Conservation (phyloP, 768 basidiomycete genomes). For the Antrodiella citrinella region DNA sequence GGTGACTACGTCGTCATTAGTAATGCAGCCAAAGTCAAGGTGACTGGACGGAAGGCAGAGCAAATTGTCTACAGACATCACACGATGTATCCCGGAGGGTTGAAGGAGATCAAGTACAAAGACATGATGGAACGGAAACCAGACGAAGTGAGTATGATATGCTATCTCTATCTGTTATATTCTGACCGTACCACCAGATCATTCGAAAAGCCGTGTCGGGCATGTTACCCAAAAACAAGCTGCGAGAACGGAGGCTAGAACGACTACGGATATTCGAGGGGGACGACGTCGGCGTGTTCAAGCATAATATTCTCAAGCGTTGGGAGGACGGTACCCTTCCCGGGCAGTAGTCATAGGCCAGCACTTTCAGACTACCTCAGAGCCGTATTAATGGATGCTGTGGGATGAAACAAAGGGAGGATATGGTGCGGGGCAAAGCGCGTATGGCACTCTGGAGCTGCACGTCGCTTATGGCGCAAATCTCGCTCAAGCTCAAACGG, state of each 20-base stretch:
- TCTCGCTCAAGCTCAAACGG: too few relatives aligned
- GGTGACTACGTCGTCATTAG: constrained; percentile 98
- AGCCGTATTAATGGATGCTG: not conserved
- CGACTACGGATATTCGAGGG: constrained; percentile 85
- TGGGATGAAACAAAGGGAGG: too few relatives aligned
- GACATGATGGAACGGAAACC: constrained; percentile 81
- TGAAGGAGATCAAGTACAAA: constrained; percentile 85
- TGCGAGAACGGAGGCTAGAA: constrained; percentile 81
- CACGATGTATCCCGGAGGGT: constrained; percentile 86
- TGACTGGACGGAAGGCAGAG: constrained; percentile 84
- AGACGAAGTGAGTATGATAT: constrained; percentile 63
- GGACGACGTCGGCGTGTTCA: constrained; percentile 67
- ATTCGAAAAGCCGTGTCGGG: constrained; percentile 94
- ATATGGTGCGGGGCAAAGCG: too few relatives aligned
- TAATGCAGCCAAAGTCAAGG: constrained; percentile 73
- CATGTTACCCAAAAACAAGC: constrained; percentile 98
- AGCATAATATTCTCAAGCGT: constrained; percentile 68
- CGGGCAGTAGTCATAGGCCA: constrained; percentile 8
- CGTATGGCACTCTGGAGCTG: too few relatives aligned
- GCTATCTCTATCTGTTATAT: constrained; percentile 1
- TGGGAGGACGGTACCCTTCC: constrained; percentile 74
- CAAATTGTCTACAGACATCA: constrained; percentile 87
- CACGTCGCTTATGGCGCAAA: too few relatives aligned
- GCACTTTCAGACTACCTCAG: too few relatives aligned
- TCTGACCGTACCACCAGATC: constrained; percentile 47